Evolutionary conservation across 1,284 basidiomycete genomes (phyloP), one percentile per base, ranked within the genome.

Genomic region (Cutaneotrichosporon cutaneum): DNA sequence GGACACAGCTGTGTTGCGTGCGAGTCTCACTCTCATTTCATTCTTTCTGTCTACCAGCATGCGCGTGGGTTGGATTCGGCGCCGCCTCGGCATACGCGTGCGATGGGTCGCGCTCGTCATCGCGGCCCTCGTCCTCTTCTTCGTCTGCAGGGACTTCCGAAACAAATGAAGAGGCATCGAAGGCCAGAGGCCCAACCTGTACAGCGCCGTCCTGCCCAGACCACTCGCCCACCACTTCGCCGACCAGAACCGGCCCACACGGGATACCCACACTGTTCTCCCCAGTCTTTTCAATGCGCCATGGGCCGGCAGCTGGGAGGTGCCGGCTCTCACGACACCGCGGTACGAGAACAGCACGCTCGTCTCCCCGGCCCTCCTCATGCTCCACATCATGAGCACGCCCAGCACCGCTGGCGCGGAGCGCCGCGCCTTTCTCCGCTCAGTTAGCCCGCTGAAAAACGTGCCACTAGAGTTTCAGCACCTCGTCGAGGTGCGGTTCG

Each of bases 351-450:
- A 24, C n/a, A n/a, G 44, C 18, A 21, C 18, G 18, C 44, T 45
- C 44, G 21, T 22, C 6, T 48, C 56, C 3, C 64, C 67, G 1
- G 68, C 63, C 2, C 45, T 74, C 26, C 36, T 72, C 11, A 71
- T 66, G 61, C 59, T 76, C 4, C 71, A 74, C 52, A 59, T 74
- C 52, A 73, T 76, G 58, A 70, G 70, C 4, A 71, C 60, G 22
- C 51, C 65, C 14, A 54, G 45, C 1, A n/a, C 50, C 2, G 22
- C 18, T n/a, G 60, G 58, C 7, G 53, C 55, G 10, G 30, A 48
- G 4, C 58, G 69, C 11, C 62, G 72, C 24, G 35, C 33, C 6
- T 33, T 71, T 3, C 70, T 76, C 21, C 59, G 74, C 13, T 1
- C 30, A 3, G 36, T 66, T 32, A 32, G 35, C 3, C 67, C 69